phyloP scores from a whole-genome alignment of 768 basidiomycete species.

The Pholiota molesta region DNA sequence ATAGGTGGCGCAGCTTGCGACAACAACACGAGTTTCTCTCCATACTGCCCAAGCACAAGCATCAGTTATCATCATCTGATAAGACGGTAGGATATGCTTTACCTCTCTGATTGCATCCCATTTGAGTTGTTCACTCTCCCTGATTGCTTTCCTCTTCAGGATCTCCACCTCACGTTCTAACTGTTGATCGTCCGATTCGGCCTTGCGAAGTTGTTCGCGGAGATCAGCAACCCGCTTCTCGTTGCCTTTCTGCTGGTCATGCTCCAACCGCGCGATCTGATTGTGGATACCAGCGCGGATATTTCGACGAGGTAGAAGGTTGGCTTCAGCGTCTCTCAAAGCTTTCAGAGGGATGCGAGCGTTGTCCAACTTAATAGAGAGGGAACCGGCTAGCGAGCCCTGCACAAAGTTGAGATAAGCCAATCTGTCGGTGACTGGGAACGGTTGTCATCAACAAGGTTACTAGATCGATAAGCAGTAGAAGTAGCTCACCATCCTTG shows the following conservation, averaged over 20 bases:
- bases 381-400: constrained; percentile 63
- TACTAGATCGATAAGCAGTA: constrained; percentile 2
- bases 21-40: constrained; percentile 76
- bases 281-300: constrained; percentile 56
- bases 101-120: constrained; percentile 88
- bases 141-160: constrained; percentile 73
- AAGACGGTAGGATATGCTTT: constrained; percentile 15
- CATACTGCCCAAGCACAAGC: constrained; percentile 52
- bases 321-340: constrained; percentile 70
- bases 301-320: constrained; percentile 63
- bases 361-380: constrained; percentile 63
- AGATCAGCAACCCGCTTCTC: constrained; percentile 75
- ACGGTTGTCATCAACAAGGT: constrained; percentile 7
- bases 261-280: constrained; percentile 69
- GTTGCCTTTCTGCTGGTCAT: constrained; percentile 61
- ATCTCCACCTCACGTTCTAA: constrained; percentile 74
- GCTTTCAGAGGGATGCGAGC: constrained; percentile 72
- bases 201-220: constrained; percentile 66
- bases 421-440: constrained; percentile 73
- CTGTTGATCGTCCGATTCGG: constrained; percentile 62
- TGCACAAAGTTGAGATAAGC: constrained; percentile 82
- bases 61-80: constrained; percentile 4
- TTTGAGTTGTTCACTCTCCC: constrained; percentile 74
- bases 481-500: constrained; percentile 62
- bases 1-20: constrained; percentile 72